Evolutionary conservation across 1,139 yeast genomes (phyloP).

Genomic region (Petasospora fabianii): DNA sequence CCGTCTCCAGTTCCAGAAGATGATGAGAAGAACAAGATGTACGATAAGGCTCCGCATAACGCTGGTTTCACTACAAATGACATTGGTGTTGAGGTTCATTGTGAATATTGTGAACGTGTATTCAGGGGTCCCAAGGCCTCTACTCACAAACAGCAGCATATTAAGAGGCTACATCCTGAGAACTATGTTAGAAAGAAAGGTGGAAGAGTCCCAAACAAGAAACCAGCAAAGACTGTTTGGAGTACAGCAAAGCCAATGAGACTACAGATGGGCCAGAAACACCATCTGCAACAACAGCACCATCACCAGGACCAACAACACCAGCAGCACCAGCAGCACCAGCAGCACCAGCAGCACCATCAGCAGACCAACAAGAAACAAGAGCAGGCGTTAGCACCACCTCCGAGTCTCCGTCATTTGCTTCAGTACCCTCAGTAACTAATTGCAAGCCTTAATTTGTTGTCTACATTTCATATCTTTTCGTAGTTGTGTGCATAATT

Average conservation of each 20-base stretch:
- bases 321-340: too few relatives aligned
- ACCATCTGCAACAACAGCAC: too few relatives aligned
- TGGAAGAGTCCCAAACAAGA: constrained; percentile 4
- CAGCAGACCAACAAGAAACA: too few relatives aligned
- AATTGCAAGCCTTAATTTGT: too few relatives aligned
- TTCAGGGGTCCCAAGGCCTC: constrained; percentile 44
- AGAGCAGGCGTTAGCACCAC: too few relatives aligned
- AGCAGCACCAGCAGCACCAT: too few relatives aligned
- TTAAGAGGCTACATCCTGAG: constrained; percentile 41
- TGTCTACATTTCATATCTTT: too few relatives aligned
- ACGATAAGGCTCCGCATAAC: constrained; percentile 14
- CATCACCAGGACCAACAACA: too few relatives aligned
- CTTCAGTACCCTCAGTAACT: neutral
- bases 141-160: constrained; percentile 45
- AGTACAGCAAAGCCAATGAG: neutral
- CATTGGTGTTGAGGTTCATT: constrained; percentile 10
- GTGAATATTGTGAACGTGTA: constrained; percentile 33
- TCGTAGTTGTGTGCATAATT: neutral
- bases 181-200: constrained; percentile 42
- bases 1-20: neutral
- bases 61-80: constrained; percentile 19
- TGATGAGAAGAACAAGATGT: neutral
- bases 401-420: neutral
- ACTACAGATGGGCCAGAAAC: neutral
- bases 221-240: neutral